Conservation (phyloP, 148 eudicot genomes). For the Rhododendron ovatum region DNA sequence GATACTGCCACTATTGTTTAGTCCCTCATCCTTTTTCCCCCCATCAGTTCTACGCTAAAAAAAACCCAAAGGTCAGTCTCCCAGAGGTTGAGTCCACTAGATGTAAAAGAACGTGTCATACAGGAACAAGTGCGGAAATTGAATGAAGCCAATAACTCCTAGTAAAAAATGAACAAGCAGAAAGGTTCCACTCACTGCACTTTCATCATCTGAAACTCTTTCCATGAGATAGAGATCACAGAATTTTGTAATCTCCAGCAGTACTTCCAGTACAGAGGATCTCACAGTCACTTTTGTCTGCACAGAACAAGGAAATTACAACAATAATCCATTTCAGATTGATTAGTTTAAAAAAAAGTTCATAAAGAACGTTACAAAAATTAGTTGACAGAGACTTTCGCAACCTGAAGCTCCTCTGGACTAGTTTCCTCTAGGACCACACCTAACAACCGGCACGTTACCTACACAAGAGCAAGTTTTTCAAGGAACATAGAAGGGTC, state of each 20-base stretch:
- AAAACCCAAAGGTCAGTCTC: not conserved
- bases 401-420: constrained; percentile 91
- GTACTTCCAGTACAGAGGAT: constrained; percentile 75
- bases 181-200: constrained; percentile 52
- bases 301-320: constrained; percentile 15
- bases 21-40: not conserved
- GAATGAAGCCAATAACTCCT: not conserved
- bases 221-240: constrained; percentile 96
- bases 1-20: not conserved
- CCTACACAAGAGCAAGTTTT: constrained; percentile 31
- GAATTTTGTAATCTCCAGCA: constrained; percentile 77
- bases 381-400: not conserved
- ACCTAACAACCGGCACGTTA: constrained; percentile 78
- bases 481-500: not conserved
- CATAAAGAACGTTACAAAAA: not conserved
- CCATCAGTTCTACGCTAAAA: not conserved
- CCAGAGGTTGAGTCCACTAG: not conserved
- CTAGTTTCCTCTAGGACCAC: constrained; percentile 82
- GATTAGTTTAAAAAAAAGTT: not conserved
- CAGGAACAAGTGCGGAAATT: not conserved
- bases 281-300: constrained; percentile 83
- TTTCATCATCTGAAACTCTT: constrained; percentile 86
- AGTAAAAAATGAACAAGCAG: not conserved
- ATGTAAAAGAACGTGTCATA: not conserved
- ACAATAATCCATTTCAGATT: not conserved